Evolutionary conservation across 2,329 filamentous ascomycete species (phyloP), one percentile per base, ranked within the genome.

Genomic region (Pseudocercospora vitis): DNA sequence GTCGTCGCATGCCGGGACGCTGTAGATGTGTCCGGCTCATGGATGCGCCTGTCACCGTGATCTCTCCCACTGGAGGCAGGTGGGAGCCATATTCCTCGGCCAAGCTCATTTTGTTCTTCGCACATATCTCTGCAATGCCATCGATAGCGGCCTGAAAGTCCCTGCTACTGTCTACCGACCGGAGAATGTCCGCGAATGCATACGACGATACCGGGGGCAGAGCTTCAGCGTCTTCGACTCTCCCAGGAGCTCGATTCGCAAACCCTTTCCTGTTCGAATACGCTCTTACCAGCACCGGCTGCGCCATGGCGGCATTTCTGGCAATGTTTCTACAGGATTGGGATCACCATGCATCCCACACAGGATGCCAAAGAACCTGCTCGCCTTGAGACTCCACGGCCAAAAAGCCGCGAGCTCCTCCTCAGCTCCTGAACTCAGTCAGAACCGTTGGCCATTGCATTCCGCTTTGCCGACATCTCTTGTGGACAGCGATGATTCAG

Each of bases 21-120:
- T 53, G 52, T 6, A 53, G 21, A 44, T 62, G 62, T 32, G 57
- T 50, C 29, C 59, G 37, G 12, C 50, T 50, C 6, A 39, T 33
- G 8, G 50, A 50, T 3, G 61, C 51, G 14, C 46, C 61, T 4
- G 68, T 48, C 60, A 56, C 62, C 7, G 68, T 67, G 58, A 84
- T 82, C 65, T 84, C 81, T 32, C 81, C 81, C 50, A 83, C 71
- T 0, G 82, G 82, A 18, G 82, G 82, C 29, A 84, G 75, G 66
- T 85, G 82, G 37, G 81, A 81, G 28, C 76, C 78, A 65, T 85
- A 83, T 64, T 85, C 81, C 62, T 85, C 81, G 7, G 82, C 81
- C 55, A 85, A 70, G 61, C 81, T 84, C 63, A 84, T 71, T 59
- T 78, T 78, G 67, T 80, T 85, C 55, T 81, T 75, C 3, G 82